Evolutionary conservation across 164 flowering plant species (phyloP).

Genomic region (Umbilicus rupestris): DNA sequence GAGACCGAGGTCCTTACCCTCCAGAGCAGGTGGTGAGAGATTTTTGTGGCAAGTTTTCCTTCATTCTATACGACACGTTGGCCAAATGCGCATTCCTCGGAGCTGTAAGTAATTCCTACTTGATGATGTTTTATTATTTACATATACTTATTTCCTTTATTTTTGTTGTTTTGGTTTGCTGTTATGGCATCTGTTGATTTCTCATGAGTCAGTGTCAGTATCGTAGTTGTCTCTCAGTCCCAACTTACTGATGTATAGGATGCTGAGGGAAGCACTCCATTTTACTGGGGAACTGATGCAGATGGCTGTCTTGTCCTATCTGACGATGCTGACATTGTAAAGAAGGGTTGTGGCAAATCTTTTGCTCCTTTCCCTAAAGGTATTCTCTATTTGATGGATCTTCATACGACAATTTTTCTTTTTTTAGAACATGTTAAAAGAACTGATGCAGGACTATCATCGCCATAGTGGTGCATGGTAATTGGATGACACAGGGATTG

Average conservation of each 20-base stretch:
- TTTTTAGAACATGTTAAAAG: no score
- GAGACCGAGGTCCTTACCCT: conserved; percentile 98
- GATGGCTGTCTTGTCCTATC: conserved; percentile 72
- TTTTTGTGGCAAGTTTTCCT: conserved; percentile 70
- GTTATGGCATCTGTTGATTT: background rate
- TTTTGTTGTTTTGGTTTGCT: background rate
- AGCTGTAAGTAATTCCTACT: conserved; percentile 37
- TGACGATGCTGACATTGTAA: conserved; percentile 50
- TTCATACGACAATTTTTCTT: no score
- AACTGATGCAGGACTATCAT: no score
- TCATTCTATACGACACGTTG: conserved; percentile 65
- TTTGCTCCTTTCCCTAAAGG: conserved; percentile 99
- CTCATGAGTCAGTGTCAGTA: background rate
- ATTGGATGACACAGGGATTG: no score
- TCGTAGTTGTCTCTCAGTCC: background rate
- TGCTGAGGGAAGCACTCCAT: conserved; percentile 82
- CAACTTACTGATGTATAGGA: conserved; percentile 35
- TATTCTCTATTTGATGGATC: conserved; percentile 15
- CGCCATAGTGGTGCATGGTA: no score
- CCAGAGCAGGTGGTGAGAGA: conserved; percentile 88
- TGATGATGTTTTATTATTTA: background rate
- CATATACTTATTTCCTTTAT: background rate
- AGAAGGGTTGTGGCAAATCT: conserved; percentile 83
- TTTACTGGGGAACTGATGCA: conserved; percentile 89
- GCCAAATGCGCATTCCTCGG: conserved; percentile 52